Evolutionary conservation across 371 early-diverging fungal genomes (phyloP).

Genomic region (Amoeboradix gromovi): DNA sequence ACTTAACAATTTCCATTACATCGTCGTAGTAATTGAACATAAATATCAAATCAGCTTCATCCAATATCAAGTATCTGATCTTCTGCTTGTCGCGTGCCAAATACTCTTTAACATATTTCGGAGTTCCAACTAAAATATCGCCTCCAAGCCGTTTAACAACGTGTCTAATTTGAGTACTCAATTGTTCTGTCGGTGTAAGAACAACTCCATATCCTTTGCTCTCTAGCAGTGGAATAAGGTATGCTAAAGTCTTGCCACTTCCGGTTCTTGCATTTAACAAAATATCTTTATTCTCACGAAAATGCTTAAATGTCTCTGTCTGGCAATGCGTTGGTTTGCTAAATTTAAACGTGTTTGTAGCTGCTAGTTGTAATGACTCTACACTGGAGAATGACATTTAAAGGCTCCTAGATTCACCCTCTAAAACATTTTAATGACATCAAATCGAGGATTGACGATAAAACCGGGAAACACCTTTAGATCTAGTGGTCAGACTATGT

Average conservation of each 20-base stretch:
- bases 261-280: slow-evolving; percentile 95
- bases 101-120: not conserved
- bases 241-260: slow-evolving; percentile 94
- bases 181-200: not conserved
- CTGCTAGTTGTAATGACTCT: not conserved
- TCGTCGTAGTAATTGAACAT: not conserved
- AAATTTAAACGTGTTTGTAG: not conserved
- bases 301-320: not conserved
- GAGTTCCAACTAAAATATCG: not conserved
- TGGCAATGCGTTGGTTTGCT: not conserved
- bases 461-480: no score
- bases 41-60: not conserved
- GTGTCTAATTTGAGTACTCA: not conserved
- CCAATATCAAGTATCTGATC: not conserved
- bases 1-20: not conserved
- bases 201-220: not conserved
- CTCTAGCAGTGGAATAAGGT: slow-evolving; percentile 45
- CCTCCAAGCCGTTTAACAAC: not conserved
- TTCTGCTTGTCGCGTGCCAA: not conserved
- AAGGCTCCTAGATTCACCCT: no score
- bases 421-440: no score
- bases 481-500: no score
- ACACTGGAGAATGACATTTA: not conserved
- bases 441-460: no score
- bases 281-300: slow-evolving; percentile 34